These are phyloP conservation scores for Macaranga tanarius DNA, from an alignment of 441 rosid species.

Conservation along the genomic window DNA sequence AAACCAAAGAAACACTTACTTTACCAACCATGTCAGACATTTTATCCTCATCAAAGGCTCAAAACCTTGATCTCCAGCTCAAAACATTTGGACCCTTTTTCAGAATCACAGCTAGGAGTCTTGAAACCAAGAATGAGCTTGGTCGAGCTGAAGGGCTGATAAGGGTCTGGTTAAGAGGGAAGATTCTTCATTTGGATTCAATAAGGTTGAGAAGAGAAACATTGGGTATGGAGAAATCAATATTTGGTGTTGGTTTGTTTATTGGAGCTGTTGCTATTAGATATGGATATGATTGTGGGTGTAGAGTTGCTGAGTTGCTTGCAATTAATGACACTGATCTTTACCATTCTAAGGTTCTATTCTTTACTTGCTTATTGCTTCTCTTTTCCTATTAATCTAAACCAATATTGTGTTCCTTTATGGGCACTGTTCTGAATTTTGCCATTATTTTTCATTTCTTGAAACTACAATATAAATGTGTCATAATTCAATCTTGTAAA, in stretches of 20 bases:
- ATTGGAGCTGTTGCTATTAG: conserved; percentile 91
- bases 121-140: conserved; percentile 53
- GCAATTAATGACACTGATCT: conserved; percentile 88
- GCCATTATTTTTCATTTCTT: background rate
- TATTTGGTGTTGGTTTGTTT: conserved; percentile 81
- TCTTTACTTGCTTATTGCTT: conserved; percentile 3
- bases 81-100: conserved; percentile 74
- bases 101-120: conserved; percentile 65
- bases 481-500: background rate
- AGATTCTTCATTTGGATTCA: conserved; percentile 77
- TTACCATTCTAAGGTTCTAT: conserved; percentile 68
- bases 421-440: background rate
- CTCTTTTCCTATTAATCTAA: background rate
- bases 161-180: conserved; percentile 75
- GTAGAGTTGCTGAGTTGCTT: conserved; percentile 73
- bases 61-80: conserved; percentile 71
- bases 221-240: conserved; percentile 65
- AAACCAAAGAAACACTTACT: background rate
- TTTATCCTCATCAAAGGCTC: conserved; percentile 59
- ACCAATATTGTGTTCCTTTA: background rate
- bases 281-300: conserved; percentile 71
- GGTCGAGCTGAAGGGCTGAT: conserved; percentile 79
- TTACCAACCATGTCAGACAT: conserved; percentile 72
- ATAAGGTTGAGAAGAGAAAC: conserved; percentile 69
- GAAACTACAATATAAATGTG: background rate